Base-by-base conservation (phyloP, 2,329 filamentous ascomycete species). In the Stagonosporopsis vannaccii region DNA sequence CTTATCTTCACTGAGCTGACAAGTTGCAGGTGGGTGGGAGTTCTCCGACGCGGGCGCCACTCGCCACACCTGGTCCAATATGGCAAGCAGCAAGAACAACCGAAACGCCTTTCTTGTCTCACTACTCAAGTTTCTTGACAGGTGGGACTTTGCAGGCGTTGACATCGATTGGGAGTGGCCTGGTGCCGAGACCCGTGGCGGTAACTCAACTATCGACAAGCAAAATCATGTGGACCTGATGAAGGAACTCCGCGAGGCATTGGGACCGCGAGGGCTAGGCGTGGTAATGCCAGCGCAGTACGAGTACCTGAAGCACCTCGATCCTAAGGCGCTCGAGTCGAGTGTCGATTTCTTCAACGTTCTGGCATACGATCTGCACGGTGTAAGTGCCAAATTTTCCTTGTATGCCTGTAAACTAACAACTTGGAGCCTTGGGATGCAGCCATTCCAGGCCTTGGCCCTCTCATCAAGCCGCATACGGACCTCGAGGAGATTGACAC, bases 361-460 rank as follows among this genome's bases (percentile, higher is more conserved):
- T n/a, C 79, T 82, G 71, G 71, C 71, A 0, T 82, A 82, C 56
- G 78, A 82, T 54, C 55, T 82, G 0, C 78, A 82, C 55, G 80
- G 81, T 26, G 52, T 55, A 35, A 62, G 59, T 59, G 7, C 13
- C 17, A 20, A 6, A 17, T 2, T 22, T 48, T 15, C 6, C 36
- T 13, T 22, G 2, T 22, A 33, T 9, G 7, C 6, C 6, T 2
- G 32, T 12, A 23, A 8, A 26, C 52, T 56, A 35, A 56, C 41
- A n/a, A 9, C 8, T 0, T 9, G 8, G 20, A 58, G 17, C 37
- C 54, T 5, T 63, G 62, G 62, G 64, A 67, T 15, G 33, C 52
- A 1, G 25, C 35, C 2, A 48, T 45, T 15, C 55, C 53, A 2
- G 52, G 58, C 7, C 58, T 75, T 50, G 79, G 79, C 0, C 39